These are phyloP conservation scores for Phytophthora syringae DNA, from an alignment of 352 stramenopile genomes.

Conservation along the genomic window DNA sequence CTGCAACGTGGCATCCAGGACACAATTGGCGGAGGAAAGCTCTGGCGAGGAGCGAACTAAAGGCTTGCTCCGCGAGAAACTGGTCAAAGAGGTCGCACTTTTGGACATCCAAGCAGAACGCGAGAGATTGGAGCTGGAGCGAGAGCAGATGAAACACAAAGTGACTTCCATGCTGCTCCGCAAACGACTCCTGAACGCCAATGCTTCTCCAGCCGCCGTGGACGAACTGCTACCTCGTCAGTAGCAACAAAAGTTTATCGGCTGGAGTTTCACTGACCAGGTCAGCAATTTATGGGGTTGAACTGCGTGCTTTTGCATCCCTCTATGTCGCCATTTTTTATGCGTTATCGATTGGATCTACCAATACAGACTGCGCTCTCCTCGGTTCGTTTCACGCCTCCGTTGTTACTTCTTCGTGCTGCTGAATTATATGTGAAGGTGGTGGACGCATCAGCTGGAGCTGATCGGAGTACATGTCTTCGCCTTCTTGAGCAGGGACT, in stretches of 20 bases:
- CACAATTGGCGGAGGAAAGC: slow-evolving; percentile 19
- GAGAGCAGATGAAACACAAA: slow-evolving; percentile 45
- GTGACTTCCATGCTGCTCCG: slow-evolving; percentile 35
- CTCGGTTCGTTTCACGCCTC: slow-evolving; percentile 13
- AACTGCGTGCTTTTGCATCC: slow-evolving; percentile 31
- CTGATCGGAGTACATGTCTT: slow-evolving; percentile 78
- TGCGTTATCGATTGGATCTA: slow-evolving; percentile 44
- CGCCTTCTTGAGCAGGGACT: slow-evolving; percentile 75
- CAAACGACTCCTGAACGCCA: slow-evolving; percentile 41
- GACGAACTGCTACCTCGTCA: slow-evolving; percentile 36
- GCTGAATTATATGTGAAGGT: slow-evolving; percentile 30
- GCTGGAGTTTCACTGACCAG: background rate
- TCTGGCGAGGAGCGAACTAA: slow-evolving; percentile 18
- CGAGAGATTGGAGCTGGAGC: slow-evolving; percentile 44
- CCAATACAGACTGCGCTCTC: slow-evolving; percentile 35
- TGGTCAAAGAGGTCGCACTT: slow-evolving; percentile 36
- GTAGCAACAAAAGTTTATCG: slow-evolving; percentile 3
- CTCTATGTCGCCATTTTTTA: slow-evolving; percentile 47
- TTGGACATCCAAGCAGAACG: slow-evolving; percentile 35
- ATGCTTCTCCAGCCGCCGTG: slow-evolving; percentile 27
- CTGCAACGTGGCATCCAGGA: slow-evolving; percentile 2
- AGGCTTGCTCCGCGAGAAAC: slow-evolving; percentile 24
- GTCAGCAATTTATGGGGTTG: background rate
- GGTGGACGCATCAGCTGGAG: slow-evolving; percentile 48
- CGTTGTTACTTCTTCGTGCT: slow-evolving; percentile 31